phyloP scores from a whole-genome alignment of 148 eudicot genomes.

The Camellia japonica region DNA sequence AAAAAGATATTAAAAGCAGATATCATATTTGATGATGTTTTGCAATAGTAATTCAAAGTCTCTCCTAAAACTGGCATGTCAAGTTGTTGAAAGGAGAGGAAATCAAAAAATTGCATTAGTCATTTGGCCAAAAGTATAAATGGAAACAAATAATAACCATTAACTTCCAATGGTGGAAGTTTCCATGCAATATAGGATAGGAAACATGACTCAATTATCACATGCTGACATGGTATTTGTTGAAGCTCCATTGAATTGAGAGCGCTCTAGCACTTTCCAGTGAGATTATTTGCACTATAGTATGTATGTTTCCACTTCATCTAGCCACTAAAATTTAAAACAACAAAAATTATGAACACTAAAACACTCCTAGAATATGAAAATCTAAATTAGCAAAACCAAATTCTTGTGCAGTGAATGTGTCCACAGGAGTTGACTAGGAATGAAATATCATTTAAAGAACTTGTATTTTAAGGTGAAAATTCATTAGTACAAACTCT shows the following conservation, averaged over 20 bases:
- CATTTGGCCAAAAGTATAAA: neutral
- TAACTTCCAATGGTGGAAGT: neutral
- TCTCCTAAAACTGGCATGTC: neutral
- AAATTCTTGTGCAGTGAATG: neutral
- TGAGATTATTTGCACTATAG: conserved; percentile 2
- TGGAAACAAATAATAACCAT: neutral
- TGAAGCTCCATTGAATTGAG: neutral
- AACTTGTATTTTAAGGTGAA: neutral
- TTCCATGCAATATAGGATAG: neutral
- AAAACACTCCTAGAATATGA: neutral
- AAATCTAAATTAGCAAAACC: neutral
- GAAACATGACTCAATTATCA: neutral
- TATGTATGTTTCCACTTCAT: neutral
- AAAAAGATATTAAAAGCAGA: neutral
- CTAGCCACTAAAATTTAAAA: neutral
- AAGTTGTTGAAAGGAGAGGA: neutral
- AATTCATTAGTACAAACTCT: neutral
- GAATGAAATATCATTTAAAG: neutral
- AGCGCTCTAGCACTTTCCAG: neutral
- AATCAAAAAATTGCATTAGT: neutral
- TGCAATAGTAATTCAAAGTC: neutral
- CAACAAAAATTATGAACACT: neutral
- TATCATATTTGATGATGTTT: neutral
- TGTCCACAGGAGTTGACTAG: neutral
- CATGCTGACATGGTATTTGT: neutral